Percentiles rank a stretch among this genome's conserved stretches.
Evolutionary conservation across 768 basidiomycete species (phyloP).

Genomic region (Mycena floridula): DNA sequence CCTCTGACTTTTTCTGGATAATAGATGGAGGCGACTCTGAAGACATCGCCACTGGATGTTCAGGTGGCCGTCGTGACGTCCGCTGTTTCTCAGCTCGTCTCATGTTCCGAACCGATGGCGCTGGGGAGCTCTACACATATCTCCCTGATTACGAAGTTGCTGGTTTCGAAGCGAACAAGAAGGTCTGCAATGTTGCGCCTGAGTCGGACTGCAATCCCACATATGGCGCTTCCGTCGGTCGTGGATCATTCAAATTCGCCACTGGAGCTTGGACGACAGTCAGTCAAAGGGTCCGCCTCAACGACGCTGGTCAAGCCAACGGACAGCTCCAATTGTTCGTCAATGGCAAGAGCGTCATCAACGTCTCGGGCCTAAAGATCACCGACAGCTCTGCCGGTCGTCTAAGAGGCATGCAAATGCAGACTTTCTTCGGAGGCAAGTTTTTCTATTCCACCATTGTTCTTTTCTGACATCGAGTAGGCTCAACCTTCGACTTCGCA

Average conservation of each 20-base stretch:
- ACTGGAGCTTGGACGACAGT: slow-evolving; percentile 66
- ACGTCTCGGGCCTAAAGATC: slow-evolving; percentile 48
- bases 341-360: slow-evolving; percentile 60
- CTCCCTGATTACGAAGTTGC: slow-evolving; percentile 41
- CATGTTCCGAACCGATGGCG: slow-evolving; percentile 61
- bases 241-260: slow-evolving; percentile 60
- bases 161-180: slow-evolving; percentile 39
- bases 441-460: slow-evolving; percentile 7
- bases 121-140: slow-evolving; percentile 69
- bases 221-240: slow-evolving; percentile 64
- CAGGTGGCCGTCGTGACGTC: slow-evolving; percentile 53
- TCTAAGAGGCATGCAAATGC: slow-evolving; percentile 64
- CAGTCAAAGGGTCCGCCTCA: slow-evolving; percentile 65
- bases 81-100: slow-evolving; percentile 60
- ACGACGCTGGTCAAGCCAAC: slow-evolving; percentile 58
- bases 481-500: slow-evolving; percentile 43
- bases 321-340: slow-evolving; percentile 68
- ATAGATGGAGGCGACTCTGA: slow-evolving; percentile 52
- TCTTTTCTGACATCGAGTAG: slow-evolving; percentile 20
- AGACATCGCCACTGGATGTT: slow-evolving; percentile 45
- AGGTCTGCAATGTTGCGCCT: slow-evolving; percentile 42
- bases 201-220: slow-evolving; percentile 50
- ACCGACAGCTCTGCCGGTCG: slow-evolving; percentile 39
- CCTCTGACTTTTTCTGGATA: slow-evolving; percentile 4
- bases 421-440: slow-evolving; percentile 76